These are phyloP conservation scores for Pythium pyrilobum DNA, from an alignment of 352 stramenopile genomes.

Conservation along the genomic window DNA sequence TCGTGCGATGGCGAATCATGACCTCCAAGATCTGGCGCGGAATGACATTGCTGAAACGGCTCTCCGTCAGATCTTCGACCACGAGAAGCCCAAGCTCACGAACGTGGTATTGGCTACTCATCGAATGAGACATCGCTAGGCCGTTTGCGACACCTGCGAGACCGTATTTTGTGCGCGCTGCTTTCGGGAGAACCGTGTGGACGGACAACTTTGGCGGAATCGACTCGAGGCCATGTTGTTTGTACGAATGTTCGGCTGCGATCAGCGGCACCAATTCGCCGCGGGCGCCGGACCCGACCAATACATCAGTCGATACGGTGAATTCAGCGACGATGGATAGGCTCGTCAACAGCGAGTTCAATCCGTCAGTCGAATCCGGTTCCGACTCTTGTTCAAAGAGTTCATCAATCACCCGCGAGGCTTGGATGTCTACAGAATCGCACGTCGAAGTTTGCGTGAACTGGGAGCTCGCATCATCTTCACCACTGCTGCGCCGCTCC, in stretches of 20 bases:
- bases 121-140: conserved; percentile 45
- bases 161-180: conserved; percentile 56
- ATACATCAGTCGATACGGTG: conserved; percentile 51
- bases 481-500: conserved; percentile 45
- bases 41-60: conserved; percentile 80
- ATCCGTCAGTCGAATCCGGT: conserved; percentile 31
- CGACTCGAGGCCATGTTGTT: conserved; percentile 49
- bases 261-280: conserved; percentile 57
- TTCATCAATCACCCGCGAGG: conserved; percentile 64
- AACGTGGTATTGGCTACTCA: conserved; percentile 86
- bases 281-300: conserved; percentile 60
- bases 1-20: conserved; percentile 70
- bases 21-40: conserved; percentile 78
- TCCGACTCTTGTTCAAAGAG: conserved; percentile 80
- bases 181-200: conserved; percentile 75
- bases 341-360: conserved; percentile 18
- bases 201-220: conserved; percentile 66
- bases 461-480: conserved; percentile 21
- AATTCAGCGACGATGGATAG: conserved; percentile 71
- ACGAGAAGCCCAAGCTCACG: conserved; percentile 75
- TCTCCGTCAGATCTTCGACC: conserved; percentile 80
- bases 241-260: conserved; percentile 69
- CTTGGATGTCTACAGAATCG: conserved; percentile 14
- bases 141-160: conserved; percentile 49
- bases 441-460: conserved; percentile 6